phyloP scores from a whole-genome alignment of 2,329 filamentous ascomycete species.

The Fusarium circinatum region DNA sequence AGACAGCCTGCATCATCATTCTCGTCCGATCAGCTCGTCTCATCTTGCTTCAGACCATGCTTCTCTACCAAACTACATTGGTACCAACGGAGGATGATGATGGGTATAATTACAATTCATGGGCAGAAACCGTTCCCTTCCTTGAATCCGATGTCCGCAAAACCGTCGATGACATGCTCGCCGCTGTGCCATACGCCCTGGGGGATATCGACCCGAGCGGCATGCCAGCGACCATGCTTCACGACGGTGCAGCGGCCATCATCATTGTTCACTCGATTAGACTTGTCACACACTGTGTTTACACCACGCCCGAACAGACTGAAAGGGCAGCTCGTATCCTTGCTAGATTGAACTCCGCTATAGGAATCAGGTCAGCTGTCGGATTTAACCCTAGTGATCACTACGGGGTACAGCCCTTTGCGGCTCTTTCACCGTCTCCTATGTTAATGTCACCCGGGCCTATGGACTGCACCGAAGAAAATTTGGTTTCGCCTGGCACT shows the following conservation, averaged over 20 bases:
- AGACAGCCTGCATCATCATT: slow-evolving; percentile 49
- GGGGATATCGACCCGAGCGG: slow-evolving; percentile 44
- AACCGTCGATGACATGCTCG: slow-evolving; percentile 47
- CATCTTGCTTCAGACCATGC: slow-evolving; percentile 45
- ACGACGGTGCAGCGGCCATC: slow-evolving; percentile 48
- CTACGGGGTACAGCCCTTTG: not conserved
- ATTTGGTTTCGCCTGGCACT: not conserved
- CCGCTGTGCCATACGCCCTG: slow-evolving; percentile 46
- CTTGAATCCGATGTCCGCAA: slow-evolving; percentile 40
- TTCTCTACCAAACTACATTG: slow-evolving; percentile 39
- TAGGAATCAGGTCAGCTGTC: slow-evolving; percentile 46
- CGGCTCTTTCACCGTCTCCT: not conserved
- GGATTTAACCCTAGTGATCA: slow-evolving; percentile 1
- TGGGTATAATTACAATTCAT: slow-evolving; percentile 14
- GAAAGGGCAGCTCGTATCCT: slow-evolving; percentile 38
- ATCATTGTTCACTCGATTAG: slow-evolving; percentile 47
- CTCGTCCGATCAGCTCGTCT: slow-evolving; percentile 46
- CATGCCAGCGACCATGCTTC: slow-evolving; percentile 29
- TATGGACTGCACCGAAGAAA: not conserved
- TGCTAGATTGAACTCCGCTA: slow-evolving; percentile 41
- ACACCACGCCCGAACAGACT: slow-evolving; percentile 39
- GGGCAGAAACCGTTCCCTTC: slow-evolving; percentile 28
- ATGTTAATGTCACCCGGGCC: not conserved
- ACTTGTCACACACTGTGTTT: slow-evolving; percentile 46
- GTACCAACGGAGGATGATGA: slow-evolving; percentile 2